Evolutionary conservation across 345 rosid genomes (phyloP).

Genomic region (Mercurialis annua): DNA sequence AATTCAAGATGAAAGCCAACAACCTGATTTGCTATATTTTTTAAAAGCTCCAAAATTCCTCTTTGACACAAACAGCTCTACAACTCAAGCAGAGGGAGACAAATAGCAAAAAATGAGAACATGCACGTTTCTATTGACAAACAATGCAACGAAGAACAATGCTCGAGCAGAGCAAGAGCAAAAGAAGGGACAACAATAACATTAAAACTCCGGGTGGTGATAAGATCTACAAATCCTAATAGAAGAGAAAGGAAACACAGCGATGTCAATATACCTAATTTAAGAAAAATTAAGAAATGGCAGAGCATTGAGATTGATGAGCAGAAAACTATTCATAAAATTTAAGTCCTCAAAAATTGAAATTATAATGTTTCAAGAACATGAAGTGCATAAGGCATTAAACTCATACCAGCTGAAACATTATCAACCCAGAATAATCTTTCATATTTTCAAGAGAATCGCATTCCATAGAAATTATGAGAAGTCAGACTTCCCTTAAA

Average conservation of each 20-base stretch:
- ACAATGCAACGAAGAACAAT: background rate
- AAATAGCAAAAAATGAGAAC: background rate
- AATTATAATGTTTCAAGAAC: background rate
- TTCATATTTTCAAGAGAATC: no score
- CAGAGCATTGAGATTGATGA: background rate
- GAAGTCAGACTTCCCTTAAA: background rate
- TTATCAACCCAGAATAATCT: no score
- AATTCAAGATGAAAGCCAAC: background rate
- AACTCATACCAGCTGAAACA: no score
- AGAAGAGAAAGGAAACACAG: no score
- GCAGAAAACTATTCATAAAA: background rate
- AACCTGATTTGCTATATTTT: background rate
- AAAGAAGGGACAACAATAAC: background rate
- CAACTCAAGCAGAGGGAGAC: background rate
- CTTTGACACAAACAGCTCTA: background rate
- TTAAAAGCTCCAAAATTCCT: background rate
- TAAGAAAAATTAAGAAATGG: background rate
- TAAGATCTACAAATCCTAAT: background rate
- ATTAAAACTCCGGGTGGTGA: background rate
- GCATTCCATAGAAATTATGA: background rate
- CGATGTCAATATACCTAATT: background rate
- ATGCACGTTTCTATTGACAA: no score
- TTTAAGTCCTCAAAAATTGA: background rate
- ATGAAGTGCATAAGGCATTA: background rate
- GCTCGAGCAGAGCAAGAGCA: no score